A percentile compares a stretch with the other conserved stretches of the same genome.
Conservation (phyloP, 2,329 filamentous ascomycete genomes). For the Fusarium verticillioides region DNA sequence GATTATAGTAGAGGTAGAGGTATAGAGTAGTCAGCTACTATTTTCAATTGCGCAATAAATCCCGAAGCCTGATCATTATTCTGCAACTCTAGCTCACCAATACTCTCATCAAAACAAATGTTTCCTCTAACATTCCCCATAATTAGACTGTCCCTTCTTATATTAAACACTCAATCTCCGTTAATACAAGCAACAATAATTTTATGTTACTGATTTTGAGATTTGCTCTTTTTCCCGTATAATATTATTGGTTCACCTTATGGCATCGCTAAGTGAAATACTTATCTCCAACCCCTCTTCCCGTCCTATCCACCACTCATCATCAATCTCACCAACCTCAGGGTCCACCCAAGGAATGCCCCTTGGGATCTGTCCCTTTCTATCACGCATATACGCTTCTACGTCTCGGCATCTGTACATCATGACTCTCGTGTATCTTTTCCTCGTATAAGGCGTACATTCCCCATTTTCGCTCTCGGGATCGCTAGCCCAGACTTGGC, state of each 20-base stretch:
- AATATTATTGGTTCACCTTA: no score
- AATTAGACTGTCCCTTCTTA: no score
- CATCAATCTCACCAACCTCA: not conserved
- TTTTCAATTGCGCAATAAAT: not conserved
- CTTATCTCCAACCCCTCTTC: not conserved
- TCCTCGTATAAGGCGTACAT: fast-evolving
- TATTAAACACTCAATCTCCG: no score
- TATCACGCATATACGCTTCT: not conserved
- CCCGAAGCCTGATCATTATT: fast-evolving
- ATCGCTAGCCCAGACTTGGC: not conserved
- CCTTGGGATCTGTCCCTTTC: not conserved
- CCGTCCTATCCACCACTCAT: not conserved
- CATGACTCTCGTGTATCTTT: not conserved
- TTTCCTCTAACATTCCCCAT: no score
- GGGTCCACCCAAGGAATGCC: not conserved
- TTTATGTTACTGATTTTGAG: no score
- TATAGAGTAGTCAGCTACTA: no score
- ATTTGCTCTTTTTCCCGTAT: no score
- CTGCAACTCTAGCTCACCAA: fast-evolving
- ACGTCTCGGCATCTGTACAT: not conserved
- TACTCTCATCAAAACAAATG: no score
- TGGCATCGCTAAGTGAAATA: not conserved
- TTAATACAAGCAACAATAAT: no score
- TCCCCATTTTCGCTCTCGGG: not conserved
- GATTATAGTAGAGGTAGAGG: fast-evolving